phyloP scores from a whole-genome alignment of 2,329 filamentous ascomycete genomes.

The Ascochyta pisi region DNA sequence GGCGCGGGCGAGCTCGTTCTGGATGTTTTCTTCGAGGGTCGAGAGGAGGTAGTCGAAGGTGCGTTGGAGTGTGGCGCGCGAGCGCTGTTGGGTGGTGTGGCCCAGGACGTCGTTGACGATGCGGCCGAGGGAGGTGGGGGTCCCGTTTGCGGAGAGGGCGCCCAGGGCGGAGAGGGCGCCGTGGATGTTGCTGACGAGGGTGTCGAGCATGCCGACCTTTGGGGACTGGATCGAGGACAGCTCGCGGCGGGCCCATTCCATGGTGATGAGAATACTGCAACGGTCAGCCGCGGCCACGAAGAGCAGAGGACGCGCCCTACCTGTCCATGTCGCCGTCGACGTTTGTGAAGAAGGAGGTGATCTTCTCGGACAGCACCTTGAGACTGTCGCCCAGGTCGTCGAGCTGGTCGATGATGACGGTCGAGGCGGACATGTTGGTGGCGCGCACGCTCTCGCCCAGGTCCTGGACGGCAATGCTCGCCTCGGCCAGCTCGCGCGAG shows the following conservation, averaged over 20 bases:
- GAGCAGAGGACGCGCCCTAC: conserved; percentile 52
- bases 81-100: conserved; percentile 79
- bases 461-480: conserved; percentile 93
- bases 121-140: conserved; percentile 72
- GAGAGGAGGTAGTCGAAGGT: conserved; percentile 88
- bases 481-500: conserved; percentile 87
- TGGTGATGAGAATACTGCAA: conserved; percentile 81
- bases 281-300: conserved; percentile 17
- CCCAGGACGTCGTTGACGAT: conserved; percentile 78
- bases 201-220: conserved; percentile 65
- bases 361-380: conserved; percentile 81
- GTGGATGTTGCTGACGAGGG: conserved; percentile 86
- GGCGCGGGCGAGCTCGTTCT: conserved; percentile 80
- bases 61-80: conserved; percentile 78
- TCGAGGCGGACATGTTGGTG: conserved; percentile 89
- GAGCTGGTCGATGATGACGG: conserved; percentile 83
- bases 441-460: conserved; percentile 86
- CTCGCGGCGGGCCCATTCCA: conserved; percentile 94
- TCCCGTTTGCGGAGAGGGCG: conserved; percentile 46
- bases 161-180: conserved; percentile 71
- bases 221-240: conserved; percentile 60
- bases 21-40: conserved; percentile 88
- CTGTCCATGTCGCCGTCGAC: conserved; percentile 92
- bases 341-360: conserved; percentile 91
- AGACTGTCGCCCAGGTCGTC: conserved; percentile 86